phyloP scores from a whole-genome alignment of 2,329 filamentous ascomycete species.

The Aspergillus tubingensis region DNA sequence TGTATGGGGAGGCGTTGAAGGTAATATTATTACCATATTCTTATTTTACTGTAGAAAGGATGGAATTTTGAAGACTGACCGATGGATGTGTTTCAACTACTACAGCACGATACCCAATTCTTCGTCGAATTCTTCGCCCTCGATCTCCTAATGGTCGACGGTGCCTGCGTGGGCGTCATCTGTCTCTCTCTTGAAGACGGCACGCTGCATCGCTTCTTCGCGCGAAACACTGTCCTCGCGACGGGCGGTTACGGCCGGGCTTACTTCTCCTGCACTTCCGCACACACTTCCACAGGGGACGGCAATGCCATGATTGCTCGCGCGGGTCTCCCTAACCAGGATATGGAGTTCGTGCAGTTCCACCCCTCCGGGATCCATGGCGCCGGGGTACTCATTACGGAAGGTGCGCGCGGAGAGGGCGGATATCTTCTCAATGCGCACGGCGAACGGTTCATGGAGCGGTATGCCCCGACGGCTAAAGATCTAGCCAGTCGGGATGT shows the following conservation, averaged over 20 bases:
- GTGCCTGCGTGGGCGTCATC: slow-evolving; percentile 92
- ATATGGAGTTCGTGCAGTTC: slow-evolving; percentile 99
- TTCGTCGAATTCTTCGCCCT: slow-evolving; percentile 99
- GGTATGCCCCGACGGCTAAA: slow-evolving; percentile 96
- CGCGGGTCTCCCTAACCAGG: slow-evolving; percentile 96
- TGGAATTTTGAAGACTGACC: no score
- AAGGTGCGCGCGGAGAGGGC: slow-evolving; percentile 96
- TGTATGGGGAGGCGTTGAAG: slow-evolving; percentile 81
- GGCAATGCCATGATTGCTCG: slow-evolving; percentile 99
- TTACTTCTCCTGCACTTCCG: slow-evolving; percentile 97
- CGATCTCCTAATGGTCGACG: slow-evolving; percentile 96
- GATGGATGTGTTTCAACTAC: slow-evolving; percentile 25
- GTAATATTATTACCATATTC: no score
- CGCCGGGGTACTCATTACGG: slow-evolving; percentile 94
- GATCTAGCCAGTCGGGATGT: slow-evolving; percentile 96
- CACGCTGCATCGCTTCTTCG: slow-evolving; percentile 93
- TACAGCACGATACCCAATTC: slow-evolving; percentile 98
- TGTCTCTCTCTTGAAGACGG: slow-evolving; percentile 99
- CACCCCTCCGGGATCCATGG: slow-evolving; percentile 99
- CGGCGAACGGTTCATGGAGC: slow-evolving; percentile 99
- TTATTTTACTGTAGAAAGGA: no score
- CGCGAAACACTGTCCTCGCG: slow-evolving; percentile 93
- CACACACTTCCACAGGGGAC: slow-evolving; percentile 97
- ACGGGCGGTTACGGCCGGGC: slow-evolving; percentile 97
- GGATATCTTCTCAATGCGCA: slow-evolving; percentile 96